phyloP scores from a whole-genome alignment of 129 eudicot genomes.

The Glebionis coronaria region DNA sequence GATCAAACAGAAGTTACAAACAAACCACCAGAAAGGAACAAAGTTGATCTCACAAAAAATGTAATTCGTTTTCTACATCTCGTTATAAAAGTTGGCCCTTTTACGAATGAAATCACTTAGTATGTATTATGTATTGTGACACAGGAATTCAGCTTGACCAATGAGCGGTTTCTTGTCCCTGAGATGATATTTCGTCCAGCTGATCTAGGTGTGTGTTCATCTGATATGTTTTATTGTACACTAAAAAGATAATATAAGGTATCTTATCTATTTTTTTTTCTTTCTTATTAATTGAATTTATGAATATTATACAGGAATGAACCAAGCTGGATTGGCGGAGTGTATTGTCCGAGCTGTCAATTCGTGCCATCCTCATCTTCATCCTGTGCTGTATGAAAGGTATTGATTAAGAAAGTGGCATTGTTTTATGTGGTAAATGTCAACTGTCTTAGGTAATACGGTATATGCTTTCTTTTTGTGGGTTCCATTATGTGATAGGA shows the following conservation, averaged over 20 bases:
- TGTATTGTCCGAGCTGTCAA: constrained; percentile 86
- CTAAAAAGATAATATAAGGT: constrained; percentile 1
- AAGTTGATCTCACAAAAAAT: constrained; percentile 67
- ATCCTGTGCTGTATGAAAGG: constrained; percentile 96
- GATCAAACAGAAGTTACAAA: constrained; percentile 39
- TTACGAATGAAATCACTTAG: background rate
- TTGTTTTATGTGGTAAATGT: background rate
- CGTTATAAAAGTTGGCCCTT: background rate
- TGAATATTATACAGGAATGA: constrained; percentile 61
- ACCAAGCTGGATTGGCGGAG: constrained; percentile 97
- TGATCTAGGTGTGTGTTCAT: constrained; percentile 68
- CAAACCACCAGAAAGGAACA: constrained; percentile 48
- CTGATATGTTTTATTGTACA: constrained; percentile 14
- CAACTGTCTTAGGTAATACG: background rate
- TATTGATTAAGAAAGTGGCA: constrained; percentile 23
- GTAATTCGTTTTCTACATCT: constrained; percentile 23
- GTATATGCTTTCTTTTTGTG: background rate
- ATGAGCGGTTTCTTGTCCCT: constrained; percentile 98
- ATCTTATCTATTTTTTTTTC: too few relatives aligned
- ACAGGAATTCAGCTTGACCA: constrained; percentile 92
- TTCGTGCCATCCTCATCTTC: constrained; percentile 90
- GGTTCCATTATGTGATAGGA: background rate
- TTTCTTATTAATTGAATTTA: constrained; percentile 14
- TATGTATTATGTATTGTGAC: constrained; percentile 8
- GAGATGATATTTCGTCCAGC: constrained; percentile 99